Percentiles rank a stretch among this genome's conserved stretches.
phyloP scores from a whole-genome alignment of 306 rosid genomes.

The Abrus precatorius region DNA sequence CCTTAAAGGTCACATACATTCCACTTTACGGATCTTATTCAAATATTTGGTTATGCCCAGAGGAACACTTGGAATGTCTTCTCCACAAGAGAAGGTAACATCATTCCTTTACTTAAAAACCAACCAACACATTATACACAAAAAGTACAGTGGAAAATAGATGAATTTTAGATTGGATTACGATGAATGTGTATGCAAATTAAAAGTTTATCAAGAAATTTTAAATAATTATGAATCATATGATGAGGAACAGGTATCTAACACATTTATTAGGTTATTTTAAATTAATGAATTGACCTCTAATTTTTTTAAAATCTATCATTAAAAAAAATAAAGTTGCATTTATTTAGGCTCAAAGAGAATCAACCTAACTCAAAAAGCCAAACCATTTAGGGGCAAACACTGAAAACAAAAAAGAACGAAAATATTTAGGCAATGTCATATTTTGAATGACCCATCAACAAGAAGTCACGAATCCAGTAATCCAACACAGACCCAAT shows the following conservation, averaged over 20 bases:
- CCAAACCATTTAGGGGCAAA: not conserved
- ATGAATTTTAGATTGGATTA: not conserved
- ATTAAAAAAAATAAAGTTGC: not conserved
- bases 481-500: not conserved
- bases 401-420: not conserved
- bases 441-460: too few relatives aligned
- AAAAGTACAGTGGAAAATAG: not conserved
- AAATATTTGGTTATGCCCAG: not conserved
- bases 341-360: not conserved
- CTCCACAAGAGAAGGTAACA: not conserved
- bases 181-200: not conserved
- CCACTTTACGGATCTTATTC: too few relatives aligned
- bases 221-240: slow-evolving; percentile 8
- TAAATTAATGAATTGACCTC: not conserved
- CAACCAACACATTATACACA: not conserved
- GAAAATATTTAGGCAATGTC: not conserved
- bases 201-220: not conserved
- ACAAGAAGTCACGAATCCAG: not conserved
- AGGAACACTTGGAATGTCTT: not conserved
- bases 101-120: not conserved
- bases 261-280: not conserved
- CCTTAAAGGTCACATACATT: not conserved
- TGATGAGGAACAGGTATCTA: not conserved
- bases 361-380: not conserved
- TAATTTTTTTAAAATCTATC: not conserved